Evolutionary conservation across 2,329 filamentous ascomycete genomes (phyloP).

Genomic region (Neurospora crassa): DNA sequence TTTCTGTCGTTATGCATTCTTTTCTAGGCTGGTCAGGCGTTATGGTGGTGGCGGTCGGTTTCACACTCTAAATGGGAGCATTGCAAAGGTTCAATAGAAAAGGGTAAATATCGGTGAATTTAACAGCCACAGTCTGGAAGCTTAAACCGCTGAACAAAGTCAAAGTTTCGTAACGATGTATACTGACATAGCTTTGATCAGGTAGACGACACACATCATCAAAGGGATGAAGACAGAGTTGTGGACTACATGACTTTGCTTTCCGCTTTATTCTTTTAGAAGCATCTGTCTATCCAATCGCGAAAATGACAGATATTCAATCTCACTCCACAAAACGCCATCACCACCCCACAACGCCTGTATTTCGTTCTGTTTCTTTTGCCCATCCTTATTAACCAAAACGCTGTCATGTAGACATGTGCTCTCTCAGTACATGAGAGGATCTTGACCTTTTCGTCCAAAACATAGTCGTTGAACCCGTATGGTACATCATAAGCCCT

Average conservation of each 20-base stretch:
- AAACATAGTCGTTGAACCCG: not conserved
- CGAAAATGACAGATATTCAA: not conserved
- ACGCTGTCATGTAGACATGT: not conserved
- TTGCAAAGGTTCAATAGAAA: not conserved
- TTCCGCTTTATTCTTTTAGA: not conserved
- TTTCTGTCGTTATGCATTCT: not conserved
- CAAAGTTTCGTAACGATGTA: not conserved
- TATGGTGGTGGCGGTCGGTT: not conserved
- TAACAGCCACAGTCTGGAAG: not conserved
- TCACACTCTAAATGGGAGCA: not conserved
- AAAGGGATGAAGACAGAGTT: not conserved
- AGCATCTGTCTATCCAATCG: not conserved
- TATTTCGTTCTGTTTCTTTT: not conserved
- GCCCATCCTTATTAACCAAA: not conserved
- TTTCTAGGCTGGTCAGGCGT: slow-evolving; percentile 1
- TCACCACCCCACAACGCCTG: not conserved
- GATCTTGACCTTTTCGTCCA: not conserved
- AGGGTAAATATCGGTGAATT: not conserved
- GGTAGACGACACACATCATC: not conserved
- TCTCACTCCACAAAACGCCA: not conserved
- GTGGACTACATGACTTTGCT: not conserved
- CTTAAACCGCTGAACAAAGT: not conserved
- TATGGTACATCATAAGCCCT: not conserved
- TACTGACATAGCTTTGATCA: not conserved
- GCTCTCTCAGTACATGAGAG: not conserved